Base-by-base conservation (phyloP, 495 filamentous ascomycete genomes). In the Hapsidospora chrysogenum region DNA sequence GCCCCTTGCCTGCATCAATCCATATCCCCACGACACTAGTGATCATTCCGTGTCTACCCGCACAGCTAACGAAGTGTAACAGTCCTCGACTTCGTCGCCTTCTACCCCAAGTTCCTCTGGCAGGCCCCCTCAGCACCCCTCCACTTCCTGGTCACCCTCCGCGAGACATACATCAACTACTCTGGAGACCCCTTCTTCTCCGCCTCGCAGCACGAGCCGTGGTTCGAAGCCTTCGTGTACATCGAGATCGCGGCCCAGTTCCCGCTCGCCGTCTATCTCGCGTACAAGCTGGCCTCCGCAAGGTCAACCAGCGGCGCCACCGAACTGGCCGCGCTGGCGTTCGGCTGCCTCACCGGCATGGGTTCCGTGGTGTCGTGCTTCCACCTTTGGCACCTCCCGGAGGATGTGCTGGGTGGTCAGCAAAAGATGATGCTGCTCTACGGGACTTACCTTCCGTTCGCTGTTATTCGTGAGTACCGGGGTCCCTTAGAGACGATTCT, bases 141-240 rank as follows among this genome's bases (percentile, higher is more conserved):
- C 3, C 57, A 64, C 47, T 42, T 73, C 46, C 61, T 76, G 34
- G 42, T 47, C 25, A 27, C 48, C 0, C 27, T 82, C 22, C 74
- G 76, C 22, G 43, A 53, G 0, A 78, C 60, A 54, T 85, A 87
- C 58, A 63, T 80, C 41, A 39, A 51, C 10, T 78, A 63, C 6
- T 82, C 76, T 59, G 69, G 72, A 27, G 85, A 94, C 55, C 80
- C 74, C 17, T 80, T 85, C 59, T 80, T 85, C 49, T 57, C 72
- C 2, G 53, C 49, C 14, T 15, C 40, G 38, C 3, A 45, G 53
- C 37, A 52, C 56, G 32, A 58, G 59, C 30, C 33, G 1, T 94
- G 82, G 76, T 86, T 87, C 53, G 57, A 53, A 2, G 44, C 70
- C 3, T 86, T 77, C 49, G 56, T 74, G 18, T 74, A 65, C 51